A percentile compares a stretch with the other conserved stretches of the same genome.
phyloP scores from a whole-genome alignment of 225 moss, liverwort and hornwort genomes.

The Sphagnum tenellum region DNA sequence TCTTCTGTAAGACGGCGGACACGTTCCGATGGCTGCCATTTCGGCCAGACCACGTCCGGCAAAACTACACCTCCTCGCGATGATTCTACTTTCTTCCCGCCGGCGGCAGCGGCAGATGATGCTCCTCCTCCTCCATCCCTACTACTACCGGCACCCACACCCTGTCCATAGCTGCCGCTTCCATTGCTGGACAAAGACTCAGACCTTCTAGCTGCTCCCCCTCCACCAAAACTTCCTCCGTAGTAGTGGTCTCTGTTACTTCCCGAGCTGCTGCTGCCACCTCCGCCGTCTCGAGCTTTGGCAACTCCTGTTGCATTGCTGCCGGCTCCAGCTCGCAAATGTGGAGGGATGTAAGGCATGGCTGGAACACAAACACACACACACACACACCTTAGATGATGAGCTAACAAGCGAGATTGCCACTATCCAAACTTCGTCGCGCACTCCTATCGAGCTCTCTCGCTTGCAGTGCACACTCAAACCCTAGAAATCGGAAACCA shows the following conservation, averaged over 20 bases:
- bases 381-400: too few relatives aligned
- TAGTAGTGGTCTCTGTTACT: slow-evolving; percentile 37
- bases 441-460: too few relatives aligned
- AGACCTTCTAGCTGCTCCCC: slow-evolving; percentile 21
- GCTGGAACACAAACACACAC: slow-evolving; percentile 17
- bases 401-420: too few relatives aligned
- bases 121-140: slow-evolving; percentile 8
- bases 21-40: slow-evolving; percentile 95
- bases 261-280: slow-evolving; percentile 21
- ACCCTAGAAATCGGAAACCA: too few relatives aligned
- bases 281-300: slow-evolving; percentile 27
- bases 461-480: too few relatives aligned
- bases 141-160: slow-evolving; percentile 48
- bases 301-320: slow-evolving; percentile 32
- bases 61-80: slow-evolving; percentile 46
- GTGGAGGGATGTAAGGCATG: slow-evolving; percentile 99
- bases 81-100: slow-evolving; percentile 24
- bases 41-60: slow-evolving; percentile 87
- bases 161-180: slow-evolving; percentile 72
- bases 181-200: slow-evolving; percentile 17
- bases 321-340: slow-evolving; percentile 95
- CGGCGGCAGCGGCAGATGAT: too few relatives aligned
- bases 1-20: slow-evolving; percentile 76
- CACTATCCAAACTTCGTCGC: too few relatives aligned
- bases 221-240: slow-evolving; percentile 63